Percentiles rank a stretch among this genome's conserved stretches.
Conservation (phyloP, 148 eudicot species). For the Amaranthus cruentus region DNA sequence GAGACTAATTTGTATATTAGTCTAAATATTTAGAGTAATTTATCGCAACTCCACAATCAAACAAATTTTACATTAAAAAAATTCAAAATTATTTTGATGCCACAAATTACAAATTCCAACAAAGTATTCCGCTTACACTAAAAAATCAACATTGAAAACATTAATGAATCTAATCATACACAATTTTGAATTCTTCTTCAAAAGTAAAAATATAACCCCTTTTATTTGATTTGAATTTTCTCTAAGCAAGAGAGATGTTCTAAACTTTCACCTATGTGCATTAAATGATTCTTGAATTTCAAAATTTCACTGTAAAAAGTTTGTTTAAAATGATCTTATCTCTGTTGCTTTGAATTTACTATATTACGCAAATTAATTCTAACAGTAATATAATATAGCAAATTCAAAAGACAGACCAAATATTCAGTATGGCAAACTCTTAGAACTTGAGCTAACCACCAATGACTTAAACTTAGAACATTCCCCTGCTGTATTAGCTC, state of each 20-base stretch:
- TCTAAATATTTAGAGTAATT: too few relatives aligned
- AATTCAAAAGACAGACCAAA: too few relatives aligned
- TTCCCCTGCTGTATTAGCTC: slow-evolving; percentile 58
- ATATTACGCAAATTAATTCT: too few relatives aligned
- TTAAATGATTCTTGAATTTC: background rate
- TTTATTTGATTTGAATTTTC: background rate
- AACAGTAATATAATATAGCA: too few relatives aligned
- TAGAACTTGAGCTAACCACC: slow-evolving; percentile 78
- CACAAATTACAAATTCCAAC: too few relatives aligned
- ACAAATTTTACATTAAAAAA: too few relatives aligned
- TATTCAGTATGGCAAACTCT: slow-evolving; percentile 76
- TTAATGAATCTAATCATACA: background rate
- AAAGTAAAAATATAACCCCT: background rate
- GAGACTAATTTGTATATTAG: too few relatives aligned
- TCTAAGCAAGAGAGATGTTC: slow-evolving; percentile 12
- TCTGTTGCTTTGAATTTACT: too few relatives aligned
- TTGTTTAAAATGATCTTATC: too few relatives aligned
- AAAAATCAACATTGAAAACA: background rate
- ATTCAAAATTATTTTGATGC: too few relatives aligned
- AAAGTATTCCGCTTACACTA: too few relatives aligned
- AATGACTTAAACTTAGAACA: slow-evolving; percentile 63
- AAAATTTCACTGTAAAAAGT: background rate
- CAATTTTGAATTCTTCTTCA: background rate
- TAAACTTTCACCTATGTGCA: slow-evolving; percentile 19
- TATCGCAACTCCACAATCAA: too few relatives aligned